These are phyloP conservation scores for Dipteronia dyeriana DNA, from an alignment of 345 rosid genomes.

Conservation along the genomic window DNA sequence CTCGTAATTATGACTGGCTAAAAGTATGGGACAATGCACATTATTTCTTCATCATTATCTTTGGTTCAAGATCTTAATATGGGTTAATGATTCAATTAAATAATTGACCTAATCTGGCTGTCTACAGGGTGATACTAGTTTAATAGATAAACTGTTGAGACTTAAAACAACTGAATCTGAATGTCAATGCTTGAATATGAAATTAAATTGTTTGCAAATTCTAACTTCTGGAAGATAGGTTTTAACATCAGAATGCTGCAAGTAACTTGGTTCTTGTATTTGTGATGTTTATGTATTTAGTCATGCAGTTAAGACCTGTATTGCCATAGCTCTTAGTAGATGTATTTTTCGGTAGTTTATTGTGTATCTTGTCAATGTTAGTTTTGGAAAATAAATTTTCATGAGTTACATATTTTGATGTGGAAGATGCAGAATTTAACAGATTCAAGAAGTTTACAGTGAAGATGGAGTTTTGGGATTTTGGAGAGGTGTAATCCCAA, in stretches of 20 bases:
- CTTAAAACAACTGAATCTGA: neutral
- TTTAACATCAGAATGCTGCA: neutral
- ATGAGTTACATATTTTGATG: slow-evolving; percentile 16
- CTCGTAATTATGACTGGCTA: neutral
- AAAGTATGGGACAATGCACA: neutral
- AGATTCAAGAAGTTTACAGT: slow-evolving; percentile 82
- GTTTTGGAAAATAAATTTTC: neutral
- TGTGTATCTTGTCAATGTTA: slow-evolving; percentile 7
- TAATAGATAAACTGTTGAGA: neutral
- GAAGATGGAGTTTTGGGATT: slow-evolving; percentile 92
- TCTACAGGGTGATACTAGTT: neutral
- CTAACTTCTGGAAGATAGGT: slow-evolving; percentile 1
- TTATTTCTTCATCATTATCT: neutral
- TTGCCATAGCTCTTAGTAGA: neutral
- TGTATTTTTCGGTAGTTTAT: neutral
- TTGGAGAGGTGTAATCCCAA: slow-evolving; percentile 95
- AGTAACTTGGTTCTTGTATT: neutral
- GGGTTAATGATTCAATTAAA: neutral
- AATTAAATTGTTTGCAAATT: neutral
- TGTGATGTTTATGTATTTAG: neutral
- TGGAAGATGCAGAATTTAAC: slow-evolving; percentile 28
- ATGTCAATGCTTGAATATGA: neutral
- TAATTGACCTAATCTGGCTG: neutral
- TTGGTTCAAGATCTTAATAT: neutral
- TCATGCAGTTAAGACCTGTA: neutral